Evolutionary conservation across 139 green algal genomes (phyloP).

Genomic region (Chlamydomonas applanata): DNA sequence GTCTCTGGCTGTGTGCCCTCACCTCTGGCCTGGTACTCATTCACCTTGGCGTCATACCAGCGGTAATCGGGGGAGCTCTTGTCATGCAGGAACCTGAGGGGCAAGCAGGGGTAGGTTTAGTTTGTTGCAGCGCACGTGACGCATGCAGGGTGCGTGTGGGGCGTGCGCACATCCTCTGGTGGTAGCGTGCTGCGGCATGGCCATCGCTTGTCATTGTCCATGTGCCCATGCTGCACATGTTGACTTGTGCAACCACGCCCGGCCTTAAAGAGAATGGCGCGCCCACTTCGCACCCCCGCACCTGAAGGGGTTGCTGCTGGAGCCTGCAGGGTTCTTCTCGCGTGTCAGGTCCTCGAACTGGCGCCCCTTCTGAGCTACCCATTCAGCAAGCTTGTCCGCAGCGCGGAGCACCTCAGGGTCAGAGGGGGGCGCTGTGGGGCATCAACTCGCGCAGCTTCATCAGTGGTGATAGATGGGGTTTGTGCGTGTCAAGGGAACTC

Average conservation of each 20-base stretch:
- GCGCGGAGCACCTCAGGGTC: not conserved
- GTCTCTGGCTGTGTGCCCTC: not conserved
- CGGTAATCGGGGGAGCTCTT: conserved; percentile 39
- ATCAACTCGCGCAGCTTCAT: not conserved
- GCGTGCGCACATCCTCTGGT: not conserved
- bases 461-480: not conserved
- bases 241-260: too few species aligned
- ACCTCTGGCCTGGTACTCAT: conserved; percentile 19
- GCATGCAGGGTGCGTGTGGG: too few species aligned
- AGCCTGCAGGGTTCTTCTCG: conserved; percentile 48
- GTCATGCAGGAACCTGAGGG: conserved; percentile 65
- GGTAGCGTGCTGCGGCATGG: not conserved
- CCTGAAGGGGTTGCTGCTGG: conserved; percentile 59
- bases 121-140: too few species aligned
- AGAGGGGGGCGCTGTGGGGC: not conserved
- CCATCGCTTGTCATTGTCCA: not conserved
- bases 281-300: too few species aligned
- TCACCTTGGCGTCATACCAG: conserved; percentile 49
- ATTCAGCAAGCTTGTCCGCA: conserved; percentile 67
- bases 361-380: conserved; percentile 69
- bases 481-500: not conserved
- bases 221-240: not conserved
- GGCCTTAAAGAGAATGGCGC: too few species aligned
- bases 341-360: conserved; percentile 68
- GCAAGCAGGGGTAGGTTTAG: not conserved